phyloP scores from a whole-genome alignment of 768 basidiomycete species.

The Crepidotus variabilis region DNA sequence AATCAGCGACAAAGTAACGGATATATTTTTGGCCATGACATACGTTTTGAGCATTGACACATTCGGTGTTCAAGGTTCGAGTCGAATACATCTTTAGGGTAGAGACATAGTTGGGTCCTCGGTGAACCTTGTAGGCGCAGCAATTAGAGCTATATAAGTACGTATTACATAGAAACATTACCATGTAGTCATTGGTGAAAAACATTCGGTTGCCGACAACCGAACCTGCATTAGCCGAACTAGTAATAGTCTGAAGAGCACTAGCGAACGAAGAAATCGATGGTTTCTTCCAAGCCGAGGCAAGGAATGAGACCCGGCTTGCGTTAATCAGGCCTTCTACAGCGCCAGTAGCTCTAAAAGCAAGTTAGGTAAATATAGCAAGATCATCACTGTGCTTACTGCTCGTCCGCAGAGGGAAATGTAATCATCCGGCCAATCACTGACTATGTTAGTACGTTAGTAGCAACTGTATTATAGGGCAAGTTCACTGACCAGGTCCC shows the following conservation, averaged over 20 bases:
- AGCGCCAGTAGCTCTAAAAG: too few relatives aligned
- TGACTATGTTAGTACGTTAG: conserved; percentile 36
- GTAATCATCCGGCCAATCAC: conserved; percentile 61
- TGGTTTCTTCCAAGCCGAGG: conserved; percentile 36
- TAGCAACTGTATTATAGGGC: not conserved
- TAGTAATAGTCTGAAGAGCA: conserved; percentile 28
- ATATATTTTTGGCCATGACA: conserved; percentile 8
- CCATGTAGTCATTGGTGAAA: conserved; percentile 69
- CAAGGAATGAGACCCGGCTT: too few relatives aligned
- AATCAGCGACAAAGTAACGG: too few relatives aligned
- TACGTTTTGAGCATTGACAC: conserved; percentile 59
- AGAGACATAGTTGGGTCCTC: conserved; percentile 56
- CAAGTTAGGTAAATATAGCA: too few relatives aligned
- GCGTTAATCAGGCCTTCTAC: too few relatives aligned
- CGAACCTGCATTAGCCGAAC: conserved; percentile 52
- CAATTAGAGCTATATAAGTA: not conserved
- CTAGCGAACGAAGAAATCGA: conserved; percentile 50
- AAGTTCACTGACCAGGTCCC: conserved; percentile 59
- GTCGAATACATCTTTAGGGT: conserved; percentile 62
- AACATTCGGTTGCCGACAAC: conserved; percentile 61
- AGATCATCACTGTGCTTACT: too few relatives aligned
- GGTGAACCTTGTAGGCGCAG: conserved; percentile 45
- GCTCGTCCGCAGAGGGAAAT: conserved; percentile 58
- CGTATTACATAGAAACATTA: conserved; percentile 15
- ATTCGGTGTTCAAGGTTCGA: conserved; percentile 60